phyloP scores from a whole-genome alignment of 176 grass and related monocot genomes.

The Pontederia crassipes region DNA sequence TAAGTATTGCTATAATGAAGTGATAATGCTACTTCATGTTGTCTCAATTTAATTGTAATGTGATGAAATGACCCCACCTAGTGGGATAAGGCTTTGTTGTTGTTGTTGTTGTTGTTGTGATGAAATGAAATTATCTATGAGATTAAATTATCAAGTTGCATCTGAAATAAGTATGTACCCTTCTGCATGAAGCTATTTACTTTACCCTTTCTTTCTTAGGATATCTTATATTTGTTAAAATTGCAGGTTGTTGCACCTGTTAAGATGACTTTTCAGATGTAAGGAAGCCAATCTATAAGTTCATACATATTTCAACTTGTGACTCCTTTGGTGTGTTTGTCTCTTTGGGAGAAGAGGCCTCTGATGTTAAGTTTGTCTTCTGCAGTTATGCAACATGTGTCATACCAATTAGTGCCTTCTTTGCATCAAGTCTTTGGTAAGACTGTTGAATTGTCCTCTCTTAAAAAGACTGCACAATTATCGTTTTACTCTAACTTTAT shows the following conservation, averaged over 20 bases:
- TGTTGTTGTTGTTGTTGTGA: too few species aligned
- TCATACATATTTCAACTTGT: neutral
- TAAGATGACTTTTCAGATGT: constrained; percentile 99
- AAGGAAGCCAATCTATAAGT: constrained; percentile 25
- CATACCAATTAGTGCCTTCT: constrained; percentile 98
- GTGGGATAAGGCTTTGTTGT: too few species aligned
- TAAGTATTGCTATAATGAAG: too few species aligned
- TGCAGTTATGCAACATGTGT: constrained; percentile 97
- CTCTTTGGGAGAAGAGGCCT: constrained; percentile 9
- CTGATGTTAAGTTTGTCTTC: constrained; percentile 12
- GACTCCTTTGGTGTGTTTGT: constrained; percentile 14
- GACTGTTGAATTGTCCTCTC: constrained; percentile 7
- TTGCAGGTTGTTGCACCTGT: constrained; percentile 91
- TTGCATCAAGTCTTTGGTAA: constrained; percentile 97
- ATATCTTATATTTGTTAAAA: constrained; percentile 16
- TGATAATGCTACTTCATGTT: too few species aligned
- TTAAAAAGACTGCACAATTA: too few species aligned
- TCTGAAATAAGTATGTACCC: neutral
- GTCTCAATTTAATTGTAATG: too few species aligned
- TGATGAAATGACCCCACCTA: too few species aligned
- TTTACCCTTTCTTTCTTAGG: neutral
- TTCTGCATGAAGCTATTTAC: too few species aligned
- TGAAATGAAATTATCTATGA: too few species aligned
- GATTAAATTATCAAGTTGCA: neutral
- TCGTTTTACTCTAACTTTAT: neutral